These are phyloP conservation scores for Entomortierella parvispora DNA, from an alignment of 192 early-diverging fungal species.

Conservation along the genomic window DNA sequence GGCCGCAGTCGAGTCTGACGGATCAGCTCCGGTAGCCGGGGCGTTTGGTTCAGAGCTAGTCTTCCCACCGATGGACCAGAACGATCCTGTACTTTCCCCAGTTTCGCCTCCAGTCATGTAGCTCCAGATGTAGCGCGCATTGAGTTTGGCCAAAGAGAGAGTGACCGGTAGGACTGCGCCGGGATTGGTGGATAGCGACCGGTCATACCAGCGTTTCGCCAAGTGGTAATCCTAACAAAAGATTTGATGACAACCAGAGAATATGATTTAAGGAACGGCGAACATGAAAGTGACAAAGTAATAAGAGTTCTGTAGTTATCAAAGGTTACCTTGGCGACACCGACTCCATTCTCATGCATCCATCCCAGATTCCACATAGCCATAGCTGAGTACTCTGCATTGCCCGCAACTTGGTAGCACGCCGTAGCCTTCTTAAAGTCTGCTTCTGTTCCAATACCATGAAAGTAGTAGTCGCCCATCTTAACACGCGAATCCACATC, in stretches of 20 bases:
- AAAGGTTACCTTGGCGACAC: constrained; percentile 76
- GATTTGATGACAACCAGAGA: neutral
- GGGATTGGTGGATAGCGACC: constrained; percentile 79
- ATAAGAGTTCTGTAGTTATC: too few species aligned
- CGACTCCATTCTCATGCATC: constrained; percentile 96
- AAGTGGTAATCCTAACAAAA: constrained; percentile 81
- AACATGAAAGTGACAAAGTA: too few species aligned
- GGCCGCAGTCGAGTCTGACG: neutral
- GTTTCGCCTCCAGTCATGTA: constrained; percentile 70
- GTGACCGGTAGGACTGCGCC: constrained; percentile 81
- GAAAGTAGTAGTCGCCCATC: constrained; percentile 93
- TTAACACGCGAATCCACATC: constrained; percentile 91
- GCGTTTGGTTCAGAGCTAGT: constrained; percentile 3
- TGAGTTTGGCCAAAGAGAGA: constrained; percentile 78
- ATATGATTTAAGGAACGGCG: too few species aligned
- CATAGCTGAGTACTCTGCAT: constrained; percentile 75
- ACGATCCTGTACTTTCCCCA: constrained; percentile 15
- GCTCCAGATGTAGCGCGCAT: constrained; percentile 71
- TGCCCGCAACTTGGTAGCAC: constrained; percentile 87
- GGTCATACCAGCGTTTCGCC: constrained; percentile 94
- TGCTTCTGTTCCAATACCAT: constrained; percentile 77
- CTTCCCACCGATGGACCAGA: constrained; percentile 36
- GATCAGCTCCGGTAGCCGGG: neutral
- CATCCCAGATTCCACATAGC: constrained; percentile 98
- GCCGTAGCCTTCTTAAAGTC: constrained; percentile 80